These are phyloP conservation scores for Perkinsus marinus DNA, from an alignment of 169 alveolate species.

Conservation along the genomic window DNA sequence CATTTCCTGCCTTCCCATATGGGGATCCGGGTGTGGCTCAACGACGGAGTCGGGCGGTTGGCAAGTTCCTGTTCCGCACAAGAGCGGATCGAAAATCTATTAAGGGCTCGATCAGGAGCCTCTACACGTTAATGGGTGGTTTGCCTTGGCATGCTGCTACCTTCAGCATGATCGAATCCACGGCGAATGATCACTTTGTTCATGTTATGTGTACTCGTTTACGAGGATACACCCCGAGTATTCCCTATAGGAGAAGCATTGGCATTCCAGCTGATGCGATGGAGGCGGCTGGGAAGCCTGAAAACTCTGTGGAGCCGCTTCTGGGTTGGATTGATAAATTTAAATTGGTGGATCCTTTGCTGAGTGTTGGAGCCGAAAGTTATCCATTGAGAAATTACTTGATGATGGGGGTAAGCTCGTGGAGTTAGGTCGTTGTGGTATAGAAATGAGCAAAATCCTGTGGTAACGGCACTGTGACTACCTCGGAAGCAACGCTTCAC, in stretches of 20 bases:
- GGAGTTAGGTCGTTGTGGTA: no score
- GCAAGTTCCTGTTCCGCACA: background rate
- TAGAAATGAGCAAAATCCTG: no score
- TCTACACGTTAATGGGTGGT: background rate
- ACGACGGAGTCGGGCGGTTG: background rate
- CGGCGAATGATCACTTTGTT: background rate
- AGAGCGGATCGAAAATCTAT: background rate
- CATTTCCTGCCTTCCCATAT: no score
- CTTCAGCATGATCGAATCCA: background rate
- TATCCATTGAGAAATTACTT: no score
- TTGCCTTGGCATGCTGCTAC: background rate
- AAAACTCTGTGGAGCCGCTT: background rate
- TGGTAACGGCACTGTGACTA: no score
- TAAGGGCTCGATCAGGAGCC: background rate
- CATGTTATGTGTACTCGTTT: background rate
- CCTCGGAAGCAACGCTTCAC: no score
- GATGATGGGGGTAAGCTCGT: no score
- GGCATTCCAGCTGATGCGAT: background rate
- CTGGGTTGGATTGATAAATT: no score
- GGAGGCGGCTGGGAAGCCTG: background rate
- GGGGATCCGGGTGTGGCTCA: no score
- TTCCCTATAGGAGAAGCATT: background rate
- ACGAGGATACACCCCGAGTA: background rate
- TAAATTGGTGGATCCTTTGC: no score
- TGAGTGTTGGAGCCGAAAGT: no score